These are phyloP conservation scores for Exophiala lecanii-corni DNA, from an alignment of 2,329 filamentous ascomycete genomes.

Conservation along the genomic window DNA sequence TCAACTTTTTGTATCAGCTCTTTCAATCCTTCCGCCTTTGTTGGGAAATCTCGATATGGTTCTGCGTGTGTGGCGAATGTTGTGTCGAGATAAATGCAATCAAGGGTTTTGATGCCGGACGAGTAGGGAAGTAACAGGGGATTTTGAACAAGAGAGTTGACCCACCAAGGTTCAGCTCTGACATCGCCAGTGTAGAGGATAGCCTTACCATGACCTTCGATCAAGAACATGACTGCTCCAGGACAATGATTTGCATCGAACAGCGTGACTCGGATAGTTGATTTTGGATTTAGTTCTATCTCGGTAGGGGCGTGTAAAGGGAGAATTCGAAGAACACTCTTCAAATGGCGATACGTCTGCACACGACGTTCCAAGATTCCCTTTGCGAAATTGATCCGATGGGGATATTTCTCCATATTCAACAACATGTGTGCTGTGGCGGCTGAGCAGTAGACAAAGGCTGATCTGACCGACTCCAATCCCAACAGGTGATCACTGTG, in stretches of 20 bases:
- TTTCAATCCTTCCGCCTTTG: conserved; percentile 68
- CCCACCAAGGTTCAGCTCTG: conserved; percentile 78
- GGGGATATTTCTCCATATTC: conserved; percentile 70
- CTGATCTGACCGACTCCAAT: conserved; percentile 68
- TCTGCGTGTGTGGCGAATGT: conserved; percentile 60
- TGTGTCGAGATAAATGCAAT: conserved; percentile 85
- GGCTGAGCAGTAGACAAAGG: conserved; percentile 86
- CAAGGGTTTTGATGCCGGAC: conserved; percentile 59
- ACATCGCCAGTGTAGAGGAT: conserved; percentile 88
- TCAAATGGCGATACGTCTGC: conserved; percentile 72
- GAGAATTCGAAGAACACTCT: conserved; percentile 69
- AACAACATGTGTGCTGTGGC: conserved; percentile 77
- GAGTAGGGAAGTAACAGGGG: conserved; percentile 73
- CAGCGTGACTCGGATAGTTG: conserved; percentile 72
- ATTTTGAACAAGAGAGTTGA: conserved; percentile 66
- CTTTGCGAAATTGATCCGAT: conserved; percentile 74
- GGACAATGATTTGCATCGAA: conserved; percentile 90
- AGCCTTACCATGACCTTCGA: conserved; percentile 67
- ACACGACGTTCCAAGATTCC: conserved; percentile 70
- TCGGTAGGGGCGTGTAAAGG: conserved; percentile 74
- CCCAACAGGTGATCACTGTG: conserved; percentile 86
- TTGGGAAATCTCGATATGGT: conserved; percentile 50
- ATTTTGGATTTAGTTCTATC: conserved; percentile 67
- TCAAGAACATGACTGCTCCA: conserved; percentile 87
- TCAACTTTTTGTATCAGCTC: conserved; percentile 68